These are phyloP conservation scores for Erodium maritimum DNA, from an alignment of 345 rosid species.

Conservation along the genomic window DNA sequence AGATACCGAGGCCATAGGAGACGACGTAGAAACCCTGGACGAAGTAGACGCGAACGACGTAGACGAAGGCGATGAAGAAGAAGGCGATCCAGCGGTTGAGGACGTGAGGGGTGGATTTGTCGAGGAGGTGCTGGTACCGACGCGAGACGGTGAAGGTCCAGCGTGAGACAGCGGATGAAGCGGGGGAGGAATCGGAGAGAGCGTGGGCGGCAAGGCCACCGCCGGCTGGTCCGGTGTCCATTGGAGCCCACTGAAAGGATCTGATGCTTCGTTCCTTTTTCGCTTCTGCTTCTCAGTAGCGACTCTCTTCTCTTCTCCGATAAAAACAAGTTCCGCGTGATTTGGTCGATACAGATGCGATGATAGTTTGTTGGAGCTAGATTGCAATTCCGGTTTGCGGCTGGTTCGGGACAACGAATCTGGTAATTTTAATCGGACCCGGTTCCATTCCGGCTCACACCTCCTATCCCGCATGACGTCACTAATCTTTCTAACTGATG, in stretches of 20 bases:
- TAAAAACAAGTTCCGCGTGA: too few species aligned
- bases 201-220: conserved; percentile 22
- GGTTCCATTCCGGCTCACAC: too few species aligned
- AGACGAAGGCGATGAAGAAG: conserved; percentile 33
- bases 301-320: too few species aligned
- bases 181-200: conserved; percentile 22
- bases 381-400: too few species aligned
- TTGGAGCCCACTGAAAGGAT: conserved; percentile 11
- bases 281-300: background rate
- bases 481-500: too few species aligned
- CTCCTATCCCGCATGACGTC: too few species aligned
- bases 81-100: conserved; percentile 58
- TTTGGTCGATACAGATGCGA: too few species aligned
- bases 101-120: conserved; percentile 56
- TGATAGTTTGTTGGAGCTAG: too few species aligned
- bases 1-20: conserved; percentile 83
- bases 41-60: conserved; percentile 63
- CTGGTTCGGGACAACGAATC: too few species aligned
- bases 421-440: too few species aligned
- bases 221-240: conserved; percentile 26
- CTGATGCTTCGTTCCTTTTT: background rate
- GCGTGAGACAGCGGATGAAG: conserved; percentile 22
- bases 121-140: conserved; percentile 61
- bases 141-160: conserved; percentile 35
- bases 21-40: conserved; percentile 83